Conservation (phyloP, 208 protist genomes). For the Trypanosoma scelopori region DNA sequence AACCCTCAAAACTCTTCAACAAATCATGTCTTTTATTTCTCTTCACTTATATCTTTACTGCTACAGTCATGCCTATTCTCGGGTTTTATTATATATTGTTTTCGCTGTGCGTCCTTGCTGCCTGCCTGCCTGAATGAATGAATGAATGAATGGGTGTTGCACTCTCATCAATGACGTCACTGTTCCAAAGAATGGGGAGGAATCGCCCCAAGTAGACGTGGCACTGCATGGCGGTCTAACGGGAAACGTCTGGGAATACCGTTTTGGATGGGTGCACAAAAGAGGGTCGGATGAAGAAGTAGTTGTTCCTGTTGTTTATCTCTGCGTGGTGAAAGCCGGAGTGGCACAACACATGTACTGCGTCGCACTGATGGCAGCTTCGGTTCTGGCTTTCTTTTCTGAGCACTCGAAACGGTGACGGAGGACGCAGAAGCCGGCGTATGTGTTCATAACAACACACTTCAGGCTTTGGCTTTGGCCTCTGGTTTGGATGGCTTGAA, state of each 20-base stretch:
- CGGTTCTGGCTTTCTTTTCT: slow-evolving; percentile 4
- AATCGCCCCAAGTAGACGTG: too few relatives aligned
- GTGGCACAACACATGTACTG: slow-evolving; percentile 10
- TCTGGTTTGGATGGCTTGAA: slow-evolving; percentile 6
- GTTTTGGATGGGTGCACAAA: slow-evolving; percentile 2
- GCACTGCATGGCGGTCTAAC: slow-evolving; percentile 2
- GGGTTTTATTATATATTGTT: neutral
- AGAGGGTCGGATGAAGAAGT: too few relatives aligned
- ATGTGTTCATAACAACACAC: slow-evolving; percentile 2
- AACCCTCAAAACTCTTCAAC: too few relatives aligned
- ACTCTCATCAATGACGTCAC: slow-evolving; percentile 6
- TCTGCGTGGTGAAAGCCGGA: slow-evolving; percentile 9
- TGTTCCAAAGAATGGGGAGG: neutral
- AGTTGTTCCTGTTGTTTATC: too few relatives aligned
- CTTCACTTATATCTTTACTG: neutral
- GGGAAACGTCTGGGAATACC: neutral
- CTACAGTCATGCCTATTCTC: too few relatives aligned
- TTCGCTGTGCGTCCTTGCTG: slow-evolving; percentile 1
- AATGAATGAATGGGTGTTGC: too few relatives aligned
- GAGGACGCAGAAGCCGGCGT: slow-evolving; percentile 1
- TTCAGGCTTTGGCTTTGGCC: slow-evolving; percentile 21
- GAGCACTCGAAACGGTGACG: neutral
- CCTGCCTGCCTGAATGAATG: too few relatives aligned
- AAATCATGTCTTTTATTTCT: neutral
- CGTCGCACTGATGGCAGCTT: slow-evolving; percentile 9